phyloP scores from a whole-genome alignment of 805 yeast genomes.

The Candida maris region DNA sequence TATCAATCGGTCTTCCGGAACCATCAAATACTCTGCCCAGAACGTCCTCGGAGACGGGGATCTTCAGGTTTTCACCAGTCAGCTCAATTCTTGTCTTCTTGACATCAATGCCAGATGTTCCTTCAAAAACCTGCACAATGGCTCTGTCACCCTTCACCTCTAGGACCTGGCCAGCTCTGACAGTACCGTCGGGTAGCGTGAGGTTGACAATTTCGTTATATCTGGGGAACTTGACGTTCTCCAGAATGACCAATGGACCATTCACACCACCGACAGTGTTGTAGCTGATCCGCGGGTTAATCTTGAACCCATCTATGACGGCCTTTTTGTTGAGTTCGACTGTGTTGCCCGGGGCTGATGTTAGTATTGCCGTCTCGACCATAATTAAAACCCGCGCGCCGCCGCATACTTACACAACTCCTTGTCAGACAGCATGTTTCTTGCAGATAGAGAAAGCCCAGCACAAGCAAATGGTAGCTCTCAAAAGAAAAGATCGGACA shows the following conservation, averaged over 20 bases:
- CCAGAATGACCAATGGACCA: slow-evolving; percentile 93
- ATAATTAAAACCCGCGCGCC: too few relatives aligned
- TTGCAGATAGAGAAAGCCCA: not conserved
- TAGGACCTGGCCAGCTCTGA: slow-evolving; percentile 95
- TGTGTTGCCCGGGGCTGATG: slow-evolving; percentile 22
- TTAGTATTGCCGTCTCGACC: too few relatives aligned
- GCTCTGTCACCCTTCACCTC: slow-evolving; percentile 98
- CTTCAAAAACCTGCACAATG: slow-evolving; percentile 97
- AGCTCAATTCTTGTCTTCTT: slow-evolving; percentile 96
- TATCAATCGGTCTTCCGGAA: slow-evolving; percentile 97
- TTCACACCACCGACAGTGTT: slow-evolving; percentile 98
- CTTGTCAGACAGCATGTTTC: slow-evolving; percentile 35
- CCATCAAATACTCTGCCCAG: slow-evolving; percentile 98
- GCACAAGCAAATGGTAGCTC: too few relatives aligned
- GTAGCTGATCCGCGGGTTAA: slow-evolving; percentile 87
- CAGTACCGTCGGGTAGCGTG: slow-evolving; percentile 92
- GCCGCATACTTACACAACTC: slow-evolving; percentile 36
- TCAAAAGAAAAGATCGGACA: too few relatives aligned
- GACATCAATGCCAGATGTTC: slow-evolving; percentile 98
- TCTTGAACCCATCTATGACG: slow-evolving; percentile 84
- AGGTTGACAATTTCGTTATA: slow-evolving; percentile 95
- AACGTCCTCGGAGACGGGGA: slow-evolving; percentile 95
- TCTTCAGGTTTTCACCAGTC: slow-evolving; percentile 90
- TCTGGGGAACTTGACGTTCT: slow-evolving; percentile 83
- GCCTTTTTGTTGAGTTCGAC: slow-evolving; percentile 86